Evolutionary conservation across 805 yeast genomes (phyloP).

Genomic region (Cyberlindnera galapagoensis): DNA sequence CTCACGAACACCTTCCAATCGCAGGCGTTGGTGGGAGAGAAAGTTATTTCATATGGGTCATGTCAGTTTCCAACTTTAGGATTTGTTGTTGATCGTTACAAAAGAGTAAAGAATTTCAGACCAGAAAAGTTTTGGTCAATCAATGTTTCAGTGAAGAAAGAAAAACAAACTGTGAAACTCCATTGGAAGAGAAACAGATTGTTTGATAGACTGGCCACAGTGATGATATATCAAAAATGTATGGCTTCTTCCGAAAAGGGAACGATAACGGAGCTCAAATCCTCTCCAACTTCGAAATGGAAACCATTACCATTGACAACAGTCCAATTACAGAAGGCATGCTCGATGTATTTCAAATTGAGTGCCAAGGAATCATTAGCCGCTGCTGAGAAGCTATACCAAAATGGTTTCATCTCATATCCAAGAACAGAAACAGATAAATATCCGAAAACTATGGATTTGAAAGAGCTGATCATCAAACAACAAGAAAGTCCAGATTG

Average conservation of each 20-base stretch:
- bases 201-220: constrained; percentile 65
- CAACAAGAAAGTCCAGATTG: constrained; percentile 54
- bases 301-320: constrained; percentile 92
- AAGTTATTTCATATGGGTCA: constrained; percentile 66
- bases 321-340: constrained; percentile 84
- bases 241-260: constrained; percentile 38
- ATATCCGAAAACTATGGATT: constrained; percentile 73
- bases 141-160: constrained; percentile 43
- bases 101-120: constrained; percentile 61
- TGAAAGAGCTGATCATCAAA: constrained; percentile 50
- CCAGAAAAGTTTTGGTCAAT: constrained; percentile 82
- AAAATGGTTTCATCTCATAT: constrained; percentile 80
- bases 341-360: constrained; percentile 66
- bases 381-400: constrained; percentile 80
- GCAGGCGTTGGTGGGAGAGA: constrained; percentile 9
- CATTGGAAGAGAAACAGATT: constrained; percentile 69
- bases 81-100: constrained; percentile 87
- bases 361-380: constrained; percentile 75
- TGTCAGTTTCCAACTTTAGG: constrained; percentile 98
- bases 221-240: constrained; percentile 64
- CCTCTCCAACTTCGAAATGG: constrained; percentile 65
- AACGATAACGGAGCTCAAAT: constrained; percentile 40
- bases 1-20: constrained; percentile 48
- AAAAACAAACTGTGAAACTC: constrained; percentile 35
- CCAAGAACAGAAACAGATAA: constrained; percentile 97